Conservation (phyloP, 768 basidiomycete genomes). For the Calocybe cyanea region DNA sequence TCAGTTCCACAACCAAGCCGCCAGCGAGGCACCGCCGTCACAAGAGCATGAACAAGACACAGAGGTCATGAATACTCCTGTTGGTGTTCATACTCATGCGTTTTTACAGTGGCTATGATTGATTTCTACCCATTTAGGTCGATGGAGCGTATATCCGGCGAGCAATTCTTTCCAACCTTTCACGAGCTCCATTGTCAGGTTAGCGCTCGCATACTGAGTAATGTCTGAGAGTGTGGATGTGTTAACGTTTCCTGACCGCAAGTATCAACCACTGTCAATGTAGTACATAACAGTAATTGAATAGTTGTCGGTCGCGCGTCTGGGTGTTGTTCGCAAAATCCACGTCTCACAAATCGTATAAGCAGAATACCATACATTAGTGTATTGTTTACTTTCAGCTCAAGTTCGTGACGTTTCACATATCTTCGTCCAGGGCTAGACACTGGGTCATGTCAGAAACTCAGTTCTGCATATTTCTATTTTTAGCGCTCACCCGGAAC, state of each 20-base stretch:
- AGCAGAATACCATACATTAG: too few species aligned
- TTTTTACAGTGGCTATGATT: not conserved
- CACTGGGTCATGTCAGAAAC: conserved; percentile 25
- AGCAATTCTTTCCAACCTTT: conserved; percentile 33
- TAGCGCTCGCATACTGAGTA: conserved; percentile 9
- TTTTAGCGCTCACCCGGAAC: conserved; percentile 66
- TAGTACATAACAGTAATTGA: too few species aligned
- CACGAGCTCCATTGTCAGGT: conserved; percentile 16
- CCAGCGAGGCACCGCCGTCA: not conserved
- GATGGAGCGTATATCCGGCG: conserved; percentile 29
- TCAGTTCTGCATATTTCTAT: too few species aligned
- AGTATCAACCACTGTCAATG: too few species aligned
- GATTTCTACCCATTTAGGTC: conserved; percentile 16
- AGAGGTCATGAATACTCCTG: not conserved
- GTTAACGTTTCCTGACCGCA: not conserved
- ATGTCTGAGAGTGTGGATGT: too few species aligned
- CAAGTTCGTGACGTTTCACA: conserved; percentile 10
- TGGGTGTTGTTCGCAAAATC: too few species aligned
- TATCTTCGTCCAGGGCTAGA: conserved; percentile 37
- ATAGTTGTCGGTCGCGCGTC: too few species aligned
- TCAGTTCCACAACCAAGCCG: not conserved
- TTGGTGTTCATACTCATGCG: not conserved
- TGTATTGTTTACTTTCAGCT: not conserved
- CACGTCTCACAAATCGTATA: too few species aligned
- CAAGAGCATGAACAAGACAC: not conserved